Conservation (phyloP, 306 rosid species). For the Styphnolobium japonicum region DNA sequence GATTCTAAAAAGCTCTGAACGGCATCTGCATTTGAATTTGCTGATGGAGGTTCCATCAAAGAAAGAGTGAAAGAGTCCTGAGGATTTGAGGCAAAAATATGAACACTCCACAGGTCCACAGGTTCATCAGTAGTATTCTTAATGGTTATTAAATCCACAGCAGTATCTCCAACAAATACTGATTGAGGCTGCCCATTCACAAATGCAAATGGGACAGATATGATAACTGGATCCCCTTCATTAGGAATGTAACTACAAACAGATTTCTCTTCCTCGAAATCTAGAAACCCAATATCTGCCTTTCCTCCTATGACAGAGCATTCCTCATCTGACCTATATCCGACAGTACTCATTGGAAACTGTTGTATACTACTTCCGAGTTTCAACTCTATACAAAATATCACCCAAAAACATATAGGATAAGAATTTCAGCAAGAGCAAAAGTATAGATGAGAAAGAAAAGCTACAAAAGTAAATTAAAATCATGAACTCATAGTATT, state of each 20-base stretch:
- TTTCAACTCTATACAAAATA: conserved; percentile 35
- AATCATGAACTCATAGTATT: neutral
- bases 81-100: conserved; percentile 75
- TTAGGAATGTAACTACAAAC: conserved; percentile 55
- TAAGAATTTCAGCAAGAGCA: neutral
- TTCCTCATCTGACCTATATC: conserved; percentile 60
- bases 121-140: conserved; percentile 68
- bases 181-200: conserved; percentile 70
- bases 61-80: conserved; percentile 75
- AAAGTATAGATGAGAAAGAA: neutral
- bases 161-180: conserved; percentile 48
- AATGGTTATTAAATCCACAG: conserved; percentile 53
- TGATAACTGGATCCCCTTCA: conserved; percentile 51
- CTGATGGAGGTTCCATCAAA: conserved; percentile 66
- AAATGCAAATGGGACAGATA: conserved; percentile 74
- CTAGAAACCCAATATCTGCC: conserved; percentile 77
- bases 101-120: conserved; percentile 72
- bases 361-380: conserved; percentile 18
- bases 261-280: conserved; percentile 74
- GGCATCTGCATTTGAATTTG: conserved; percentile 36
- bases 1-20: conserved; percentile 52
- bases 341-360: conserved; percentile 54
- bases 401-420: neutral
- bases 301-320: conserved; percentile 71
- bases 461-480: neutral